Evolutionary conservation across 2,329 filamentous ascomycete genomes (phyloP), one percentile per base, ranked within the genome.

Genomic region (Penicillium glabrum): DNA sequence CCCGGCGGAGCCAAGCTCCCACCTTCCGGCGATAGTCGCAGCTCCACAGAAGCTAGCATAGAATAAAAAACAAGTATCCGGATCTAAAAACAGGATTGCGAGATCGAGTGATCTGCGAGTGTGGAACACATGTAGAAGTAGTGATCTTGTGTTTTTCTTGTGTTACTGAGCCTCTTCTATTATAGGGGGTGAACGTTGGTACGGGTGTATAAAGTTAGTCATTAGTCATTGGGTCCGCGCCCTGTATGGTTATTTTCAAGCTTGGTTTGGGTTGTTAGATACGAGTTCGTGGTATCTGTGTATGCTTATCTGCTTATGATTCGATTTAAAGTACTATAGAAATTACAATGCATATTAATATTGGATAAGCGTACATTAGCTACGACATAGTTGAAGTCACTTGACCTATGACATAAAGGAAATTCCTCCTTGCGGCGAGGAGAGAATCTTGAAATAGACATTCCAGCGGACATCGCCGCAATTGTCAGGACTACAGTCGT

Each of bases 1-100:
- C 24, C 56, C 27, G 33, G 48, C 53, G 53, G 48, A 56, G 31
- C 51, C 35, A 51, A 53, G 48, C 50, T 51, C 37, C 53, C 37
- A 51, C 43, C 47, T 54, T 53, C 51, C 41, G n/a, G 45, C 35
- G 46, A 54, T 35, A 11, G 33, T 46, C 37, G 24, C n/a, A 45
- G 52, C 41, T 51, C 56, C 56, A 53, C 58, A 59, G 46, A 53
- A 52, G 52, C 39, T 41, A 35, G 16, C 26, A 16, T 35, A 6
- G 5, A 49, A 39, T 14, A 14, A 44, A 53, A 61, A 64, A 59
- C 54, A 57, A 51, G 56, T 39, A 61, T 35, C n/a, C n/a, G 26
- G 45, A 57, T 50, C 46, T 50, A 21, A 52, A 61, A 62, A 63
- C 60, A 57, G 58, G 58, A 60, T 58, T 59, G 31, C 46, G 29